Evolutionary conservation across 441 rosid species (phyloP), one percentile per base, ranked within the genome.

Genomic region (Pelargonium fulgidum): DNA sequence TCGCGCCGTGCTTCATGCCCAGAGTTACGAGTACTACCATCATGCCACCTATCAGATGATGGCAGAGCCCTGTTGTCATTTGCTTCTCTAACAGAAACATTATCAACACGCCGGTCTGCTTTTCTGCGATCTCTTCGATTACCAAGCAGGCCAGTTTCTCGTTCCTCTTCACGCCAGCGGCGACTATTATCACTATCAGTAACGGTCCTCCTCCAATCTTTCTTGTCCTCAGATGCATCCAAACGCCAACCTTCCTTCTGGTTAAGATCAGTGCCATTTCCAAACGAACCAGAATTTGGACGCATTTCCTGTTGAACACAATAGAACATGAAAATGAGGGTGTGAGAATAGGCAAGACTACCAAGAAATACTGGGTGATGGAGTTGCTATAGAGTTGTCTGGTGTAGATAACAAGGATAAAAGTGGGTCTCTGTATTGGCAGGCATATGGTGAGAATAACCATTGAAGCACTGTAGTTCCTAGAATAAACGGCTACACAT

Each of bases 121-220:
- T 92, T 92, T 76, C 89, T 82, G 68, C 89, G 86, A 66, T 87
- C 94, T 76, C 92, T 89, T 84, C 93, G 33, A 59, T 9, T 85
- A 71, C 84, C 87, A 67, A 89, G 98, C 75, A 87, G 77, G 67
- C 94, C 84, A 73, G 98, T 92, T 81, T 94, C 99, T 71, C 99
- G 85, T 82, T 94, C 99, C 85, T 94, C 99, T 74, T 94, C 99
- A 14, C 90, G 97, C 99, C 99, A 92, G 24, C 91, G 90, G 6
- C 87, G 89, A 72, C 72, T 82, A 39, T 78, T 79, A 72, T 90
- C 98, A 82, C 64, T 75, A 33, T 87, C 93, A 72, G 83, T 59
- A 10, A 73, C 86, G 68, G 65, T 52, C 78, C 83, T 90, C 83
- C 87, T 85, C 98, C 96, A 84, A 65, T 90, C 97, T 65, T 86